Evolutionary conservation across 345 rosid genomes (phyloP), one percentile per base, ranked within the genome.

Genomic region (Theobroma cacao): DNA sequence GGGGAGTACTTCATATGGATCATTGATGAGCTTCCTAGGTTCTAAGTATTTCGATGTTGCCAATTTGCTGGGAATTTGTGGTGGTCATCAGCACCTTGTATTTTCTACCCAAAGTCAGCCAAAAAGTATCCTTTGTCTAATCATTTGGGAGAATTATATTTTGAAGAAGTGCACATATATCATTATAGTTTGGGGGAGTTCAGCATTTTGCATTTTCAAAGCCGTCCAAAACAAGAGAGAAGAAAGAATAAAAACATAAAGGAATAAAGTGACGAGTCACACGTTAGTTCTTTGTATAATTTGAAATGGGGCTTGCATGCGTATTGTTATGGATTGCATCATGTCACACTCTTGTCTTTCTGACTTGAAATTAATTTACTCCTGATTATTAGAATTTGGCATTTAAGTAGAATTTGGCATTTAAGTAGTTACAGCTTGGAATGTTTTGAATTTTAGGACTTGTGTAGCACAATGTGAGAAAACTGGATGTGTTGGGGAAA

Each of bases 401-500:
- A n/a, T n/a, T 41, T 41, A 41, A 1, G 0, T 30, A 30, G 13
- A 71, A 3, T 59, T 38, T 38, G 50, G 31, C 28, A 26, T 22
- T 33, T 34, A 66, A 22, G 20, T 66, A 13, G 38, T 28, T 5
- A 76, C 61, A 52, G 33, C 72, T 10, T 79, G 41, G 63, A 26
- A 45, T 74, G 31, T 62, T 66, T 77, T 65, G 50, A 8, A 43
- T 75, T 43, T 77, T 83, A 93, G 95, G 89, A 67, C 76, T 66
- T 93, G 95, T 48, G 80, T 91, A 71, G 75, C 81, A 75, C 84
- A 86, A 58, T 93, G 97, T 66, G 91, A 86, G 83, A 76, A 69
- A 79, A 84, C 85, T n/a, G 94, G 97, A 53, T 93, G 94, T 71
- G 87, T 89, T 47, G 92, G 92, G 45, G 75, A 75, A 82, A 81